Evolutionary conservation across 1,284 basidiomycete species (phyloP).

Genomic region (Ustilago loliicola): DNA sequence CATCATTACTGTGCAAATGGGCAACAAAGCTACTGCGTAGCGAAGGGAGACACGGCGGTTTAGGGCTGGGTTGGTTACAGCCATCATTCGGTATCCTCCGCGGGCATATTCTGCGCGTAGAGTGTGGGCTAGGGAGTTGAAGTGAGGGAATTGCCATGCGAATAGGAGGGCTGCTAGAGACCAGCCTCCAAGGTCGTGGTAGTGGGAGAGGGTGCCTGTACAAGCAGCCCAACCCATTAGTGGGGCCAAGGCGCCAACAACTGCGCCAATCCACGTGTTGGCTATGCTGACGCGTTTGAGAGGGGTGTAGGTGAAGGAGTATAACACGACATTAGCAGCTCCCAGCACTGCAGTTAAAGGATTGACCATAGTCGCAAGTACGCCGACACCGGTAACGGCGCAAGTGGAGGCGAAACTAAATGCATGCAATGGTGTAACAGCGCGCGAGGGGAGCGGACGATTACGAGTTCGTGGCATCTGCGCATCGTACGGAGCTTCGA

Average conservation of each 20-base stretch:
- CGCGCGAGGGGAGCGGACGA: conserved; percentile 87
- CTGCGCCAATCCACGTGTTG: conserved; percentile 95
- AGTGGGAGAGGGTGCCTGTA: conserved; percentile 82
- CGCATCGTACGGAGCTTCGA: conserved; percentile 95
- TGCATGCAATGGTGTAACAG: conserved; percentile 87
- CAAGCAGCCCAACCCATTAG: conserved; percentile 99
- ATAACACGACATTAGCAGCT: conserved; percentile 86
- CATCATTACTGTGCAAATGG: conserved; percentile 82
- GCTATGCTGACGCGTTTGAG: conserved; percentile 88
- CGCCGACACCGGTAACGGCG: conserved; percentile 81
- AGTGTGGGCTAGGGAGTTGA: conserved; percentile 91
- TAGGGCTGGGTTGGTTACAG: conserved; percentile 81
- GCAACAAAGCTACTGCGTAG: conserved; percentile 83
- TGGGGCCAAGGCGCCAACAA: conserved; percentile 93
- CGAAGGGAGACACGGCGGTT: conserved; percentile 89
- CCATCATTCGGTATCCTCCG: conserved; percentile 94
- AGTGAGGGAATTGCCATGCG: conserved; percentile 99
- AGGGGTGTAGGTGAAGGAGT: conserved; percentile 92
- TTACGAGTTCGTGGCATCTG: conserved; percentile 93
- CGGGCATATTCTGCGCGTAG: conserved; percentile 90
- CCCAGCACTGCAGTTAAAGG: conserved; percentile 88
- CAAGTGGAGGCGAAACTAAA: conserved; percentile 82
- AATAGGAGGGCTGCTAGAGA: conserved; percentile 75
- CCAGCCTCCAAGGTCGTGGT: conserved; percentile 70
- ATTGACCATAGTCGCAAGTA: conserved; percentile 88